Percentiles rank a stretch among this genome's conserved stretches.
Evolutionary conservation across 176 grass and related monocot genomes (phyloP).

Genomic region (Oryza brachyantha): DNA sequence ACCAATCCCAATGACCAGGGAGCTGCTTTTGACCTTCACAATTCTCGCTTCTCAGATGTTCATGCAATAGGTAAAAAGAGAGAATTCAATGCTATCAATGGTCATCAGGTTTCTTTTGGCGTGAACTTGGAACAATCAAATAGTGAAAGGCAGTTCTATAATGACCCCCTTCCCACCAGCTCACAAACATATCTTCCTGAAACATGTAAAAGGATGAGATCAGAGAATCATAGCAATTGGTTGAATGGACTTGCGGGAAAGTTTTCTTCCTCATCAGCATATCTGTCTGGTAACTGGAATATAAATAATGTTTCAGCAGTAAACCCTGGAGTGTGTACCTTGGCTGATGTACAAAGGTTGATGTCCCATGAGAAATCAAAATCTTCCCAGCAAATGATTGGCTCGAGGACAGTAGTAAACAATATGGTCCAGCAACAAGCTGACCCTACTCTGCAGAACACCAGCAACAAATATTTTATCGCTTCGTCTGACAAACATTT

Average conservation of each 20-base stretch:
- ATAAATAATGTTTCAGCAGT: slow-evolving; percentile 20
- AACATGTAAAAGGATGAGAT: slow-evolving; percentile 50
- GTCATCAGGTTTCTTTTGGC: slow-evolving; percentile 32
- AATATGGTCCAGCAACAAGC: slow-evolving; percentile 25
- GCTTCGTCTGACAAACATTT: slow-evolving; percentile 34
- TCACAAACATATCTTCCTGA: slow-evolving; percentile 20
- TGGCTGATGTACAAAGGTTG: slow-evolving; percentile 45
- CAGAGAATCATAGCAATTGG: slow-evolving; percentile 29
- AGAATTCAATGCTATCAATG: slow-evolving; percentile 42
- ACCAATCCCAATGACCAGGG: slow-evolving; percentile 7
- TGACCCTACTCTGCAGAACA: neutral
- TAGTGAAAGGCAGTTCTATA: neutral
- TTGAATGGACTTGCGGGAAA: slow-evolving; percentile 8
- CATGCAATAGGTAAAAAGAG: slow-evolving; percentile 42
- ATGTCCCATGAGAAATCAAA: slow-evolving; percentile 37
- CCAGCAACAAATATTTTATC: neutral
- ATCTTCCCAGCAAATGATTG: slow-evolving; percentile 19
- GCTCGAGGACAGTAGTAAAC: slow-evolving; percentile 18
- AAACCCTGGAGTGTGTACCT: slow-evolving; percentile 29
- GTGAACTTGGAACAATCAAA: slow-evolving; percentile 16
- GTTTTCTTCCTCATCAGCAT: slow-evolving; percentile 28
- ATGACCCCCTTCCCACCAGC: slow-evolving; percentile 12
- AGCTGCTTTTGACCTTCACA: slow-evolving; percentile 5
- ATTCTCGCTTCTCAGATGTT: slow-evolving; percentile 37
- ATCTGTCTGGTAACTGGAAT: slow-evolving; percentile 15